These are phyloP conservation scores for Eutypa lata DNA, from an alignment of 2,329 filamentous ascomycete species.

Conservation along the genomic window DNA sequence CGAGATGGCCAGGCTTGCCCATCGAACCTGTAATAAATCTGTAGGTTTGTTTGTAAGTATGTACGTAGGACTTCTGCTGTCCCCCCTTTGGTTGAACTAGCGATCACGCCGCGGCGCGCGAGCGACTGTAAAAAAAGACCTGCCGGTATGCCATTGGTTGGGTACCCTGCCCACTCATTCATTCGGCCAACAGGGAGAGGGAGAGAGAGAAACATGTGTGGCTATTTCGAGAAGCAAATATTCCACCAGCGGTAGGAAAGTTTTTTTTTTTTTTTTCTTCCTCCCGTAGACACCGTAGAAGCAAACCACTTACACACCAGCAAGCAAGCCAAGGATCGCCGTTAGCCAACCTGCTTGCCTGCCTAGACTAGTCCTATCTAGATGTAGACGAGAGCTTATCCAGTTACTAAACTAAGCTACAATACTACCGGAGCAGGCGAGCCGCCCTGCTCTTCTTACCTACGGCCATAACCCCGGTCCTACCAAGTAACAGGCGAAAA, in stretches of 20 bases:
- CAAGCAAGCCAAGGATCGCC: not conserved
- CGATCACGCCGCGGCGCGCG: not conserved
- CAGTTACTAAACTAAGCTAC: too few relatives aligned
- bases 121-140: not conserved
- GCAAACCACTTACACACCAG: not conserved
- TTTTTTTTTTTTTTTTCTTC: too few relatives aligned
- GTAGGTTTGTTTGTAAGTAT: too few relatives aligned
- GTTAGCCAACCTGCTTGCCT: not conserved
- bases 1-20: not conserved
- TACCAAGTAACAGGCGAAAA: too few relatives aligned
- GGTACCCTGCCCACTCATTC: not conserved
- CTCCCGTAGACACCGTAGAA: too few relatives aligned
- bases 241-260: not conserved
- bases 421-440: not conserved
- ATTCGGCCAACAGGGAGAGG: not conserved
- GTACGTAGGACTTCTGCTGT: too few relatives aligned
- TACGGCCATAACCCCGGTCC: too few relatives aligned
- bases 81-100: too few relatives aligned
- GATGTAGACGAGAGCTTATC: too few relatives aligned
- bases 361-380: not conserved
- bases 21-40: too few relatives aligned
- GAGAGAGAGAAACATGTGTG: not conserved
- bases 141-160: not conserved
- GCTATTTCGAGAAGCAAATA: conserved; percentile 1
- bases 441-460: too few relatives aligned